Evolutionary conservation across 805 yeast species (phyloP), one percentile per base, ranked within the genome.

Genomic region (Candida takata): DNA sequence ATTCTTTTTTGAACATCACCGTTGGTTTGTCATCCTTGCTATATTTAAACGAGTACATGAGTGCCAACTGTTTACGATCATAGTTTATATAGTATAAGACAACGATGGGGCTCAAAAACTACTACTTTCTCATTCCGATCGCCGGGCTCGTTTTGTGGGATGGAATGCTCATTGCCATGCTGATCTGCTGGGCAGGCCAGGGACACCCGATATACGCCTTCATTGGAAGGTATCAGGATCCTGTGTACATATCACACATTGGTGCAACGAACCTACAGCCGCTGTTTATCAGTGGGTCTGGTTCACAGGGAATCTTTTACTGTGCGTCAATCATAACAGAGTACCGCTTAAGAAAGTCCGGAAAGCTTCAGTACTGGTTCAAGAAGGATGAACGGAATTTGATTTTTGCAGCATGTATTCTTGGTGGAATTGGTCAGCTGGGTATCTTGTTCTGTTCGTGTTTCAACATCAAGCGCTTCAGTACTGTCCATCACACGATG

Each of bases 241-340:
- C 79, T 26, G 79, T 85, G 3, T 90, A 82, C 59, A 74, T 90
- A 33, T 82, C 95, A 4, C 84, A 88, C 51, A 73, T 88, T 34
- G 96, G 90, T 4, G 96, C 97, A 8, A 83, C 95, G 8, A 79
- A 77, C 47, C 62, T 86, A 33, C 83, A 87, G 55, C 95, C 95
- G 2, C 59, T 88, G 15, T 90, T 90, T 58, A 85, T 88, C 26
- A 62, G 81, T 13, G 79, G 95, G 48, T 67, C 84, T 2, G 84
- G 79, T 0, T 68, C 77, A 54, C 95, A 86, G 61, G 94, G 87
- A 11, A 61, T 84, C 5, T 77, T 84, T 47, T 84, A 75, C 44
- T 74, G 77, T 25, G 65, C 84, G 25, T 69, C 87, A 1, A 58
- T 83, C 21, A 57, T 73, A 5, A 64, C 77, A 44, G 95, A 84